phyloP scores from a whole-genome alignment of 805 yeast genomes.

The Metschnikowia arizonensis region DNA sequence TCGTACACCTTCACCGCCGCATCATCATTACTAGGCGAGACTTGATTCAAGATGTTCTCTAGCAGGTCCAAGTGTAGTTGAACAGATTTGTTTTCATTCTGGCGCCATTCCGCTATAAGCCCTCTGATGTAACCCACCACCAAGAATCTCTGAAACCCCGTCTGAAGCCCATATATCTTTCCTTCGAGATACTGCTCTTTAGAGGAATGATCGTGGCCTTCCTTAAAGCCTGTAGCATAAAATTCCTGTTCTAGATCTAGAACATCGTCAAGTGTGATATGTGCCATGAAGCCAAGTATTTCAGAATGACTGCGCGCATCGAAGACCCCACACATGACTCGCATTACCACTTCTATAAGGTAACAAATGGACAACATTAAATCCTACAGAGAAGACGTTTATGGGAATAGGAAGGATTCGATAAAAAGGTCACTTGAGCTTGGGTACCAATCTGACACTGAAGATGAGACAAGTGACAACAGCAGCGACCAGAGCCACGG shows the following conservation, averaged over 20 bases:
- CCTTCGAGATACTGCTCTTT: conserved; percentile 68
- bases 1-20: conserved; percentile 55
- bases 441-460: conserved; percentile 20
- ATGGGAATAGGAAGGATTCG: background rate
- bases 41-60: conserved; percentile 20
- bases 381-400: background rate
- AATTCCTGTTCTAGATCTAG: conserved; percentile 56
- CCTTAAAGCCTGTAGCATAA: conserved; percentile 66
- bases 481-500: background rate
- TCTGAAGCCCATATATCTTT: conserved; percentile 76
- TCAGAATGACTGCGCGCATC: background rate
- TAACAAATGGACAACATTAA: background rate
- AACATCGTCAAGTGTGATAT: conserved; percentile 41
- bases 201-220: conserved; percentile 63
- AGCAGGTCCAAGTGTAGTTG: conserved; percentile 27
- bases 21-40: conserved; percentile 42
- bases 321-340: conserved; percentile 6
- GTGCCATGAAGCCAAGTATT: conserved; percentile 19
- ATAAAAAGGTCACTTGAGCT: background rate
- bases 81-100: conserved; percentile 14
- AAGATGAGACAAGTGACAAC: conserved; percentile 4
- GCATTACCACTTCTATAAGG: too few species aligned
- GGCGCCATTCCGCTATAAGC: conserved; percentile 38
- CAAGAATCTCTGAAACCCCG: conserved; percentile 67
- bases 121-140: conserved; percentile 67